Evolutionary conservation across 352 stramenopile species (phyloP), one percentile per base, ranked within the genome.

Genomic region (Phytophthora cactorum): DNA sequence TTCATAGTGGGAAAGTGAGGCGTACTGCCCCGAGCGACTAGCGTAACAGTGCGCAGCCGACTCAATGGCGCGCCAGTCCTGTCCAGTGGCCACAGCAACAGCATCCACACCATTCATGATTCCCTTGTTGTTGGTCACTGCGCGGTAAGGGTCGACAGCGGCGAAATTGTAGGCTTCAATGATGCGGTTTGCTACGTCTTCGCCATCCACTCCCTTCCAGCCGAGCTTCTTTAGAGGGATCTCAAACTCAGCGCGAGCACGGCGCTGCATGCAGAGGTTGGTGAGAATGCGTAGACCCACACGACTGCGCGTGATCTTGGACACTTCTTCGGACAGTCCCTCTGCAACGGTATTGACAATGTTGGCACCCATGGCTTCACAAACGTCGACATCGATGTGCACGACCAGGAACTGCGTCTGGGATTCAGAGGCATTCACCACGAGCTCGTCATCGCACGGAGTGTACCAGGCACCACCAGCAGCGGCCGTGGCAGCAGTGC

Each of bases 41-140:
- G 86, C 87, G 45, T 91, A 96, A 59, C 84, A 94, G 74, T 96
- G 89, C 2, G 87, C 87, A 9, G 82, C 86, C 5, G 89, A 77
- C 59, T 96, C 89, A 56, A 96, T 91, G 7, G 89, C 89, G 4
- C 89, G 84, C 82, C 79, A 96, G 72, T 96, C 89, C 63, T 96
- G 89, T 15, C 89, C 89, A 1, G 86, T 94, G 4, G 89, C 89
- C 5, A 96, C 61, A 39, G 87, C 87, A 15, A 92, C 87, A 12
- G 89, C 81, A 62, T 95, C 88, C 14, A 96, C 77, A 41, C 87
- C 89, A 61, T 96, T 96, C 84, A 96, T 94, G 57, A 96, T 92
- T 36, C 89, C 89, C 77, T 96, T 96, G 80, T 96, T 96, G 74
- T 96, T 88, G 34, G 88, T 96, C 59, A 94, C 86, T 5, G 89